Base-by-base conservation (phyloP, 495 filamentous ascomycete species). In the Neurospora sp. region DNA sequence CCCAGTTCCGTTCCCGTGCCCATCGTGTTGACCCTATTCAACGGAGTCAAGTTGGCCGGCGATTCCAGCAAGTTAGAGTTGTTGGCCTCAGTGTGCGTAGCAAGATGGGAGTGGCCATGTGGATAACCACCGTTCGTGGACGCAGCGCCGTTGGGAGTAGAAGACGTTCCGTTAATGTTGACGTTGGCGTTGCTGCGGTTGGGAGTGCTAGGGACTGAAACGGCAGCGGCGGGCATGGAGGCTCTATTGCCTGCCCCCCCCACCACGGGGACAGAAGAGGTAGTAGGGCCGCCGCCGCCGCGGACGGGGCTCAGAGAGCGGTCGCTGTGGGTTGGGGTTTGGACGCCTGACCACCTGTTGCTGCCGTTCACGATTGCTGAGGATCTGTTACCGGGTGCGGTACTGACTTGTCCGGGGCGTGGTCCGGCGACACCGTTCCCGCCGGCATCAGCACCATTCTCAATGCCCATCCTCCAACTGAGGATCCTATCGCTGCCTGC, bases 391-490 rank as follows among this genome's bases (percentile, higher is more conserved):
- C 54, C 54, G 2, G 49, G 49, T 14, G 23, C 20, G 23, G 20
- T 23, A 1, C 49, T 5, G 49, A 60, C 49, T 60, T 60, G 49
- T 7, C 49, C 49, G 11, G 49, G 20, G 12, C 54, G 54, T 4
- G 27, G 27, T 62, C 54, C 54, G 16, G 27, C 23, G 12, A 31
- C 5, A 4, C 54, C 23, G 23, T 31, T 62, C 2, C 54, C 54
- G 12, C n/a, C 44, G 8, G 44, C 46, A 74, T 80, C 78, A 41
- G 78, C 75, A 1, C 80, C 77, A 23, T 82, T 74, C 49, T 86
- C 89, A 72, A 94, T 87, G 40, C 91, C 93, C 77, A 95, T 93
- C 16, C 95, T 91, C 95, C 95, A 98, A 71, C 90, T 93, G 44
- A 97, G 86, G 72, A 98, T 97, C n/a, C 93, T 88, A 75, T 98